Evolutionary conservation across 257 asterid species (phyloP), one percentile per base, ranked within the genome.

Genomic region (Anisodus acutangulus): DNA sequence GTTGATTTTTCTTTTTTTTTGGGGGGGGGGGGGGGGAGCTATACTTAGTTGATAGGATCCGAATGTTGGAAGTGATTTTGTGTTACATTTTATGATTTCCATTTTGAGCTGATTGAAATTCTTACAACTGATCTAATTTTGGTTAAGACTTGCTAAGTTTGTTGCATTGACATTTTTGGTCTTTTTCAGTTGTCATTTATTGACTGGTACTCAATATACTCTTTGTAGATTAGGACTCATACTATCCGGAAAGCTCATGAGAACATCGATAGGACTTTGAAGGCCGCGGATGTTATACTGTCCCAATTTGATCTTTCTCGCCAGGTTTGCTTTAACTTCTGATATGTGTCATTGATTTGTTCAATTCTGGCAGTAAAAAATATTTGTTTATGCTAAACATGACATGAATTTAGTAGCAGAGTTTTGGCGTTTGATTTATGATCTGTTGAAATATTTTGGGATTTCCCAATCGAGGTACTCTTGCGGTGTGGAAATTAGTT

Each of bases 201-300:
- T 82, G 19, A 67, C 6, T 86, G n/a, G 39, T 71, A 67, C 58
- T 78, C 66, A 66, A 13, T 79, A 16, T 84, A 76, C 67, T 55
- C 83, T 88, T 85, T 90, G 88, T 87, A 97, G 99, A 90, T 97
- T 85, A 93, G 97, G 88, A 97, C 99, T 39, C 98, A 97, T 90
- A 97, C 99, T 70, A 92, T 95, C 82, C 90, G 98, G 87, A 91
- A 92, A 90, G 98, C 99, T 80, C 99, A 97, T 85, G 98, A 93
- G 90, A 97, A 95, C 87, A 97, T 97, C 72, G 98, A 97, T 90
- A 93, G 81, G 90, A 93, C 99, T 83, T 85, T 97, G 90, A 97
- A 95, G 94, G 95, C 99, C 41, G 98, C 98, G 19, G 98, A 95
- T 83, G 94, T 93, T 90, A 94, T 97, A 88, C 88, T 97, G 90